Evolutionary conservation across 768 basidiomycete species (phyloP), one percentile per base, ranked within the genome.

Genomic region (Lentinula sp.): DNA sequence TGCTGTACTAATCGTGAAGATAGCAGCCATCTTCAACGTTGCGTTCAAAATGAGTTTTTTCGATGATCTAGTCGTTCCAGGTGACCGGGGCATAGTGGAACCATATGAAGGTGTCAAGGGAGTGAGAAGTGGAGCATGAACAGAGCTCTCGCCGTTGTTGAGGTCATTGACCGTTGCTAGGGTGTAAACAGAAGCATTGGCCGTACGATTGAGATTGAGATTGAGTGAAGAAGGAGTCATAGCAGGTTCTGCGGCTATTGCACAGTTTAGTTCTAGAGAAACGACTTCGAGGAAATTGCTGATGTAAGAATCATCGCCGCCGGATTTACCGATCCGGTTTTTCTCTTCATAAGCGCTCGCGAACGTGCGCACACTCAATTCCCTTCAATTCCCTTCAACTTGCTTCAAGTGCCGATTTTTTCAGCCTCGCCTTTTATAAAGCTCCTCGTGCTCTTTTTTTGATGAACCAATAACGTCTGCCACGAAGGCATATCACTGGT

Each of bases 11-110:
- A 88, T 57, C 56, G 85, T 51, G 70, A 97, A 95, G 58, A 98
- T 79, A 34, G 80, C 74, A 15, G 86, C 86, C 81, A 95, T 91
- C 77, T 94, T 94, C 64, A 95, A 72, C 0, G 88, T 87, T 0
- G 95, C 93, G 68, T 84, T 83, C 73, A 95, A 75, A 65, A 97
- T 80, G 45, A 93, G 79, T 45, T 78, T 80, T 32, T 82, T 73
- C 0, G 83, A 73, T 35, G 82, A 84, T n/a, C 68, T 62, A 23
- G 67, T 68, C 16, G 76, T 74, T 42, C 73, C 53, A 18, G 56
- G 75, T 28, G 76, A 56, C 31, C 43, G 74, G 60, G 78, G 68
- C 55, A 56, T 56, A 7, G 80, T 75, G 13, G 85, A 67, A 58
- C 86, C 87, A 75, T 89, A 88, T 46, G 73, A 69, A 23, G 78